phyloP scores from a whole-genome alignment of 176 grass and related monocot species.

The Oryza meridionalis region DNA sequence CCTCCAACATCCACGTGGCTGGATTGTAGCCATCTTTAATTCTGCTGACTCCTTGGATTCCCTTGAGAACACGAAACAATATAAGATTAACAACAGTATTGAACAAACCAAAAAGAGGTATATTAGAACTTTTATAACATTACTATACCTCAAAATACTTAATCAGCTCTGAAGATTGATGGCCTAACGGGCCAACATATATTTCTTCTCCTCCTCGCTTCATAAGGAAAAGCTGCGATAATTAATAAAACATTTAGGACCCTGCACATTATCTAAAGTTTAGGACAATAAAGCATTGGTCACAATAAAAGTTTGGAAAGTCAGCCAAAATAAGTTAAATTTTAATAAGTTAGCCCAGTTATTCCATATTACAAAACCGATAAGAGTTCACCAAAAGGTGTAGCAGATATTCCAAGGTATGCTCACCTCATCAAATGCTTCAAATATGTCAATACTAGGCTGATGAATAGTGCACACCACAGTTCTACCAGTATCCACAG shows the following conservation, averaged over 20 bases:
- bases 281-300: neutral
- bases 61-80: conserved; percentile 36
- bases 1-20: conserved; percentile 92
- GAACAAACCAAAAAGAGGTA: neutral
- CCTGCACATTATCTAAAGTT: neutral
- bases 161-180: conserved; percentile 62
- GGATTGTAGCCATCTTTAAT: conserved; percentile 92
- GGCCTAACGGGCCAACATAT: conserved; percentile 77
- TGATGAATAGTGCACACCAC: conserved; percentile 96
- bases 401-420: neutral
- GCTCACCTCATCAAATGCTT: conserved; percentile 87
- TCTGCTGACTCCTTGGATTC: conserved; percentile 56
- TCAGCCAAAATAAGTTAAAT: neutral
- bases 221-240: conserved; percentile 80
- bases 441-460: conserved; percentile 96
- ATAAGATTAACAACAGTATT: conserved; percentile 4
- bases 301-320: neutral
- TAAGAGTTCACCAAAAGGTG: neutral
- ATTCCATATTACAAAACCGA: neutral
- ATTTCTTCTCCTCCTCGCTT: conserved; percentile 81
- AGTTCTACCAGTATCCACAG: conserved; percentile 81
- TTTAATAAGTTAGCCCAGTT: too few relatives aligned
- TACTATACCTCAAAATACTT: conserved; percentile 71
- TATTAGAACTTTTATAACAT: conserved; percentile 15
- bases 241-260: conserved; percentile 9